Conservation (phyloP, 768 basidiomycete species). For the Tylopilus sp. region DNA sequence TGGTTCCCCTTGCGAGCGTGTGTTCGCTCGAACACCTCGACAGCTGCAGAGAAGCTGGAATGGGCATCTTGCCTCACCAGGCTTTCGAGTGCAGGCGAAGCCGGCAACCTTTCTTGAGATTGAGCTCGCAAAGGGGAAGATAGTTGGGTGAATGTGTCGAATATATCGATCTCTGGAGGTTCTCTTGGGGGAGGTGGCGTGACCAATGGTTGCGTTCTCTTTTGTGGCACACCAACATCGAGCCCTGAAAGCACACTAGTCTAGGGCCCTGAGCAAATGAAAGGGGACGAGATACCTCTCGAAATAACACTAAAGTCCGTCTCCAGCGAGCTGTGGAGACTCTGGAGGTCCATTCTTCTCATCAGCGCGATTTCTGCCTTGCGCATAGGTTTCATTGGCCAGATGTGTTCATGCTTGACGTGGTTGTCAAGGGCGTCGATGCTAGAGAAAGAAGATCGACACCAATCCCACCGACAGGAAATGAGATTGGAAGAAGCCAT, state of each 20-base stretch:
- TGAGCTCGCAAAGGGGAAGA: slow-evolving; percentile 19
- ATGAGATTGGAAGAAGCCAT: slow-evolving; percentile 11
- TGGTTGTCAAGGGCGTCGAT: slow-evolving; percentile 43
- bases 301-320: slow-evolving; percentile 12
- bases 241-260: slow-evolving; percentile 11
- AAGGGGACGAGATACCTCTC: slow-evolving; percentile 17
- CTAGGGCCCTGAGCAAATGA: neutral
- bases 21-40: slow-evolving; percentile 19
- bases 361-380: slow-evolving; percentile 43
- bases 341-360: slow-evolving; percentile 37
- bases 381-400: slow-evolving; percentile 39
- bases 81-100: slow-evolving; percentile 22
- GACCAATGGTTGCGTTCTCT: slow-evolving; percentile 1
- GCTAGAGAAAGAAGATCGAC: slow-evolving; percentile 39
- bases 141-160: slow-evolving; percentile 17
- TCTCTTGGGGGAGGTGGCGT: neutral
- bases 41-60: slow-evolving; percentile 10
- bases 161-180: neutral
- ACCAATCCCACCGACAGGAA: slow-evolving; percentile 55
- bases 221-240: neutral
- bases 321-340: slow-evolving; percentile 17
- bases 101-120: slow-evolving; percentile 12
- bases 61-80: slow-evolving; percentile 8
- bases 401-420: slow-evolving; percentile 47
- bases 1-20: slow-evolving; percentile 3